Evolutionary conservation across 805 yeast genomes (phyloP), one percentile per base, ranked within the genome.

Genomic region (Blastobotrys chiropterorum): DNA sequence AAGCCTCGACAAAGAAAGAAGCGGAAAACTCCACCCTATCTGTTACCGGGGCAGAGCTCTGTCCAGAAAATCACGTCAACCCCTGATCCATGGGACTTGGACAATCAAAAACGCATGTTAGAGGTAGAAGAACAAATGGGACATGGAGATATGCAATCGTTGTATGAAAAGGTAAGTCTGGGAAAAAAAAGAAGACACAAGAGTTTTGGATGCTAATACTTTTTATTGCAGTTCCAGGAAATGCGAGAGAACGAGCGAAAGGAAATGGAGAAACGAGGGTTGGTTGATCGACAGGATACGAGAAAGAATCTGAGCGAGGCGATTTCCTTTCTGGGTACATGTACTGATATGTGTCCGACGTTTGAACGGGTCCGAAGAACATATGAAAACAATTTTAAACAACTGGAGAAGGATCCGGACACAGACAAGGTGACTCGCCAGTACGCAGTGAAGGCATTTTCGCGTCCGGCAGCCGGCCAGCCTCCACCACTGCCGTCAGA

Each of bases 401-500:
- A 77, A 7, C 75, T 83, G 59, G 99, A 94, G 68, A 83, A 75
- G 56, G 89, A 85, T 54, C 79, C 82, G 1, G 70, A 71, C 0
- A 74, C 80, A 2, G 80, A 80, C 3, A 76, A 71, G 55, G 84
- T 89, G 3, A 75, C 87, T 0, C 66, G 78, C 26, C 62, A 62
- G 0, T 71, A 74, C 44, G 96, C 97, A 0, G 79, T 94, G 4
- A 94, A 94, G 68, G 95, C 96, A 1, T 94, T 94, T 64, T 86
- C 95, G 19, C 75, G 99, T 60, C 97, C 99, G 0, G 96, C 96
- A 15, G 97, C 98, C 0, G 99, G 98, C 4, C 97, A 94, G 60
- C 96, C 97, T 1, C 98, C 97, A 1, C 95, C 98, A 2, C 72
- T 94, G 53, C 99, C 99, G 0, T 89, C 97, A 1, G 99, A 94